Conservation (phyloP, 176 grass and related monocot species). For the Zea mays region Zm-B73-REFERENCE-NAM-5.0 NC_050098.1:81182001-81182500, state of each 20-base stretch:
- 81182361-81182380: conserved; percentile 28
- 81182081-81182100: neutral
- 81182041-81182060: neutral
- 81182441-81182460: neutral
- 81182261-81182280: conserved; percentile 71
- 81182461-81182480: neutral
- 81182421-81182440: conserved; percentile 21
- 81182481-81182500: conserved; percentile 19
- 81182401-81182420: conserved; percentile 13
- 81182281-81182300: conserved; percentile 60
- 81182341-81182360: conserved; percentile 8
- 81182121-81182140: conserved; percentile 25
- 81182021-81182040: conserved; percentile 52
- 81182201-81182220: conserved; percentile 91
- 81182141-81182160: conserved; percentile 84
- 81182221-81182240: conserved; percentile 90
- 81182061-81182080: neutral
- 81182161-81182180: conserved; percentile 74
- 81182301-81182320: conserved; percentile 74
- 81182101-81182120: conserved; percentile 22
- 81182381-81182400: conserved; percentile 31
- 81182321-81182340: conserved; percentile 74
- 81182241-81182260: conserved; percentile 59
- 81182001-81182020: conserved; percentile 55
- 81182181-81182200: conserved; percentile 79